Evolutionary conservation across 345 rosid genomes (phyloP).

Genomic region (Acer negundo): DNA sequence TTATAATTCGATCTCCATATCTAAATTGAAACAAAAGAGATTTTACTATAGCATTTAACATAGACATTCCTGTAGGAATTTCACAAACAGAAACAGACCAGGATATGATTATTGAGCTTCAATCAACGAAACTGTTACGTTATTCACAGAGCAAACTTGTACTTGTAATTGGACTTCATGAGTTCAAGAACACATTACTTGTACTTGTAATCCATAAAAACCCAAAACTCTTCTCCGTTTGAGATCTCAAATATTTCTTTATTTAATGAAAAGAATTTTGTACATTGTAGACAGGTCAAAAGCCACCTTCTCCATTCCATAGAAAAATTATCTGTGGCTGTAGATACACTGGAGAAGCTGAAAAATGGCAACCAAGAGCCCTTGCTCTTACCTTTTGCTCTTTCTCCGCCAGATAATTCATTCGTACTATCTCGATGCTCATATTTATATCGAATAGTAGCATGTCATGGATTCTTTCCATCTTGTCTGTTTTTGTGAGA

Average conservation of each 20-base stretch:
- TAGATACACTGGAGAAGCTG: conserved; percentile 26
- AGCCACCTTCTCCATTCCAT: conserved; percentile 38
- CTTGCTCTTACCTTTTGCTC: background rate
- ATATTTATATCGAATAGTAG: conserved; percentile 19
- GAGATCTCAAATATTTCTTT: too few relatives aligned
- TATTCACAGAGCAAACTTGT: conserved; percentile 4
- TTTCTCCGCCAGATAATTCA: background rate
- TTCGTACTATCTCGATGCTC: background rate
- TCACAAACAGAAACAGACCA: background rate
- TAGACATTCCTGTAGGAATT: background rate
- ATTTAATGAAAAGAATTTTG: background rate
- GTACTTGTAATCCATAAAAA: background rate
- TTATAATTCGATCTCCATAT: too few relatives aligned
- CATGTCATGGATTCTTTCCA: conserved; percentile 17
- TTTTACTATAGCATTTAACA: background rate
- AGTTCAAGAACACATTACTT: background rate
- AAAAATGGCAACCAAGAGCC: conserved; percentile 24
- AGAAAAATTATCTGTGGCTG: conserved; percentile 31
- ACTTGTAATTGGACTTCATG: conserved; percentile 8
- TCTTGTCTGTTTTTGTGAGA: background rate
- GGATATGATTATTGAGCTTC: background rate
- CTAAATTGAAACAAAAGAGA: too few relatives aligned
- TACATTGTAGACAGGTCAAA: conserved; percentile 32
- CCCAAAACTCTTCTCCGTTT: background rate
- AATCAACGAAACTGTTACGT: background rate